Conservation (phyloP, 257 asterid genomes). For the Eustoma russellianum region DNA sequence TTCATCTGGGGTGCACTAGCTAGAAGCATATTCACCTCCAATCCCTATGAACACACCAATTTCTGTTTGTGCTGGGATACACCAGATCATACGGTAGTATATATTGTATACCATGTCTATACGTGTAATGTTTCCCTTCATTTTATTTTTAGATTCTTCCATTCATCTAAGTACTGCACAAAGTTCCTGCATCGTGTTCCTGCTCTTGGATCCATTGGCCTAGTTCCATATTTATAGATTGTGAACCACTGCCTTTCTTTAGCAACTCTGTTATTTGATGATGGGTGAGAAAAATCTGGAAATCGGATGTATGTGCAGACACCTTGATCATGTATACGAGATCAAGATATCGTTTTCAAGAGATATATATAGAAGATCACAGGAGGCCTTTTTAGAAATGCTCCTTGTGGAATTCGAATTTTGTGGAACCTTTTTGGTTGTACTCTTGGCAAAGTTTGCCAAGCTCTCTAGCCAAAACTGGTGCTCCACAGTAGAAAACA, state of each 20-base stretch:
- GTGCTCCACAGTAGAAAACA: constrained; percentile 88
- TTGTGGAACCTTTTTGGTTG: constrained; percentile 83
- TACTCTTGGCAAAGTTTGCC: constrained; percentile 67
- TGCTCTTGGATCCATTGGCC: background rate
- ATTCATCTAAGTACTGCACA: too few species aligned
- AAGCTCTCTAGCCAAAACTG: constrained; percentile 85
- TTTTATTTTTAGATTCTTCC: background rate
- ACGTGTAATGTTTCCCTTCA: constrained; percentile 8
- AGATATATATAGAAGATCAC: background rate
- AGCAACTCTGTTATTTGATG: background rate
- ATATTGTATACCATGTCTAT: constrained; percentile 4
- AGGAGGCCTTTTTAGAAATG: constrained; percentile 40
- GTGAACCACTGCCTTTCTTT: too few species aligned
- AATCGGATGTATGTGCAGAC: background rate
- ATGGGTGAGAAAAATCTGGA: background rate
- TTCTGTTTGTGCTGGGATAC: constrained; percentile 12
- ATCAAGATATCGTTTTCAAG: background rate
- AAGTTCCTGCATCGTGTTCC: too few species aligned
- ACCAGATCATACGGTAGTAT: background rate
- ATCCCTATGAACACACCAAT: constrained; percentile 18
- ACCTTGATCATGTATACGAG: constrained; percentile 1
- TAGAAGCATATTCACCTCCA: constrained; percentile 3
- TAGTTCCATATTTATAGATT: background rate
- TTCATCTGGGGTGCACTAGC: constrained; percentile 1
- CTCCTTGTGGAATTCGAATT: constrained; percentile 93